Evolutionary conservation across 768 basidiomycete genomes (phyloP), one percentile per base, ranked within the genome.

Genomic region (Ramaria sp.): DNA sequence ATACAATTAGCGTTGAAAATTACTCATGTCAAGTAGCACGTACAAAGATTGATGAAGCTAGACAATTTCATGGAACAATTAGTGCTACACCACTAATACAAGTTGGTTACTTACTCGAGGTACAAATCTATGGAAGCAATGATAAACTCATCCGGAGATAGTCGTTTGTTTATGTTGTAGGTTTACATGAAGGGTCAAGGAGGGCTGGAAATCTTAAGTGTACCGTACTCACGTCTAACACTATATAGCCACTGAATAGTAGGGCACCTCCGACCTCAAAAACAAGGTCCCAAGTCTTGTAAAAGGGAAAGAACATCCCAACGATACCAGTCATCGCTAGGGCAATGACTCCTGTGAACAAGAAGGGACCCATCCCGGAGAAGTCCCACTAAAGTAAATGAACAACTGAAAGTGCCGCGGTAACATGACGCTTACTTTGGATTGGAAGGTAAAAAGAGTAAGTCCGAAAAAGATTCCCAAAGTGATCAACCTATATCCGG

Each of bases 101-200:
- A 27, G 57, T 38, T n/a, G 9, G 39, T 30, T 3, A 82, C 82
- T 61, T 69, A 87, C 81, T 97, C 95, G 53, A 97, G 82, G 70
- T 97, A 98, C n/a, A 98, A 79, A 59, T 82, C 84, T 63, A 97
- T 85, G 16, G 90, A 77, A 34, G 84, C 95, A 72, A 96, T 72
- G 60, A 96, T 92, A 66, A 79, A 92, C 67, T 99, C 96, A 60
- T 99, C 96, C 3, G 92, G 90, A 1, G 87, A 89, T 18, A 96
- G 71, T 56, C 82, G 81, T 62, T 82, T 83, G 70, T 88, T 91
- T 74, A 98, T 94, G 59, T 81, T 66, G 66, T 86, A 92, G 2
- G 95, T 97, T 43, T 55, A 34, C 16, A 36, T 47, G 36, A n/a
- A 38, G 18, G 20, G 3, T 45, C n/a, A 20, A 34, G 38, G 10